phyloP scores from a whole-genome alignment of 2,329 filamentous ascomycete species.

The Periconia sp. region DNA sequence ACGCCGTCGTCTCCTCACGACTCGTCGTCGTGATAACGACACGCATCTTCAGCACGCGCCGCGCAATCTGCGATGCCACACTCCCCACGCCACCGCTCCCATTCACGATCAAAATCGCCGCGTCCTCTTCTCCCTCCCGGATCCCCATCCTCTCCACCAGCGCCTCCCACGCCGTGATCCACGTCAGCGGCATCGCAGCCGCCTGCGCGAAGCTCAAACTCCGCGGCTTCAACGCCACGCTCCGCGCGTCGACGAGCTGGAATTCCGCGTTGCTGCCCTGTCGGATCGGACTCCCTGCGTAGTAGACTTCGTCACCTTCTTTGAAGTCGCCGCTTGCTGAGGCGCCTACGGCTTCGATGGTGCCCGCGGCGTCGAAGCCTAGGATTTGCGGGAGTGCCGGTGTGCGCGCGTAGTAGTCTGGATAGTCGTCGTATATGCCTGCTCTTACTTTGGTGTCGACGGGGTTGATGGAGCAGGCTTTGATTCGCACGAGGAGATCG shows the following conservation, averaged over 20 bases:
- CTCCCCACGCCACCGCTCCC: slow-evolving; percentile 50
- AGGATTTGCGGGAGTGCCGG: slow-evolving; percentile 5
- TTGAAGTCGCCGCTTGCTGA: slow-evolving; percentile 16
- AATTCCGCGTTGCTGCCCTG: slow-evolving; percentile 49
- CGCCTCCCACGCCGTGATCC: slow-evolving; percentile 18
- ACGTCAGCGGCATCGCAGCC: slow-evolving; percentile 11
- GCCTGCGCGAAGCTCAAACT: slow-evolving; percentile 8
- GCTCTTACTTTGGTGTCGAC: slow-evolving; percentile 25
- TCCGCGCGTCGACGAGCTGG: slow-evolving; percentile 46
- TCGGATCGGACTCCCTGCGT: slow-evolving; percentile 41
- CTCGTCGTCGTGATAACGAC: slow-evolving; percentile 50
- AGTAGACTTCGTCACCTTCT: slow-evolving; percentile 49
- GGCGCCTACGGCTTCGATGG: slow-evolving; percentile 6
- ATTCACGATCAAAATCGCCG: slow-evolving; percentile 47
- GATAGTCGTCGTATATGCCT: slow-evolving; percentile 36
- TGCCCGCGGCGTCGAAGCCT: slow-evolving; percentile 11
- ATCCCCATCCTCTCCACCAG: slow-evolving; percentile 49
- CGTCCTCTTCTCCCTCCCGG: slow-evolving; percentile 34
- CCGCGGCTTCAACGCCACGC: slow-evolving; percentile 47
- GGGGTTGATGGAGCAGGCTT: slow-evolving; percentile 25
- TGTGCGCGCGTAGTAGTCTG: slow-evolving; percentile 12
- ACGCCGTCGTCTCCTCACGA: slow-evolving; percentile 44
- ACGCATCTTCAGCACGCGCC: slow-evolving; percentile 42
- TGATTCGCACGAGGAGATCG: slow-evolving; percentile 36
- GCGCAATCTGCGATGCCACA: slow-evolving; percentile 49